Base-by-base conservation (phyloP, 2,329 filamentous ascomycete species). In the Trichoderma pleuroti region DNA sequence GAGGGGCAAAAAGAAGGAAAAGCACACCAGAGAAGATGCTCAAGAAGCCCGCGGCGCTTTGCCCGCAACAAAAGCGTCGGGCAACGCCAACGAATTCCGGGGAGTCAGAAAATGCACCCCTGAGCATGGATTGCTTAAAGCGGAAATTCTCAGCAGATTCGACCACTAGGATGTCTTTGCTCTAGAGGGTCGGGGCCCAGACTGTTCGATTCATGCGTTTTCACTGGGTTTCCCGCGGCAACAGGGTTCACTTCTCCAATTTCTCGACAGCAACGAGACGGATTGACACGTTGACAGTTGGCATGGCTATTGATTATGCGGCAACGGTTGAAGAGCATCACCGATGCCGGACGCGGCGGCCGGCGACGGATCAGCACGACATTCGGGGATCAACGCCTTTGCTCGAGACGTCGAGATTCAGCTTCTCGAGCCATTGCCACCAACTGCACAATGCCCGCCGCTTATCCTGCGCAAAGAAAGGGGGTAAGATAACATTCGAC, bases 71-170 rank as follows among this genome's bases (percentile, higher is more conserved):
- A 32, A 32, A 8, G 39, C 46, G 32, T 66, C 63, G 49, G 60
- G 60, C 36, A 63, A 49, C 36, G 24, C 36, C 60, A 52, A 24
- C 46, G 46, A 52, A 52, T 52, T 24, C 46, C 21, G 46, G 42
- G n/a, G 46, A 52, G 46, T 52, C 21, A 52, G 46, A 52, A 52
- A 61, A 61, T 61, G 46, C 32, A 49, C 57, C 67, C 49, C 57
- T 63, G 46, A 56, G 26, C 46, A 56, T 39, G 59, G 49, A 63
- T 67, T 71, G 54, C 69, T 68, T 14, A 68, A 71, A 71, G 64
- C 54, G 69, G 63, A 71, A 71, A 61, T 71, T 62, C 39, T 68
- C 63, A 42, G 54, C 21, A 28, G 57, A 67, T 24, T 67, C 32
- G 69, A 71, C 69, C 69, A 71, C 69, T 71, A 68, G 56, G 63